Evolutionary conservation across 202 grass and related monocot species (phyloP), one percentile per base, ranked within the genome.

Genomic region (Panicum virgatum): DNA sequence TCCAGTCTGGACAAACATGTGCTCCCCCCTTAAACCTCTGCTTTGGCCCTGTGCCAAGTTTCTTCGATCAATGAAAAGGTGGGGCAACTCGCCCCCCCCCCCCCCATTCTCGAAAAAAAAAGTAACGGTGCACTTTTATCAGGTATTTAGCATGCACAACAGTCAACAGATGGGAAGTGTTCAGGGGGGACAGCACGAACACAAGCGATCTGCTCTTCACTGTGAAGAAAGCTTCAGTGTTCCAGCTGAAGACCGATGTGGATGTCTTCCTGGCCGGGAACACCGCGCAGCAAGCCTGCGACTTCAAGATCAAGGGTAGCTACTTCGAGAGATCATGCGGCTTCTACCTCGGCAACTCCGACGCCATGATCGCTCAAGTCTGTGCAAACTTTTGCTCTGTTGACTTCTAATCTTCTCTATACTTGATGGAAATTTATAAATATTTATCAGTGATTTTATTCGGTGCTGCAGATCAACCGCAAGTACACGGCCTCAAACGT

Each of bases 261-360:
- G 80, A 89, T 13, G 62, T 92, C 13, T 92, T 87, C 12, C 51
- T 89, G 62, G 80, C 87, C 1, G 20, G 39, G 0, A 92, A 92
- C 58, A 69, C 34, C 1, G 56, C 25, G 2, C n/a, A 89, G 20
- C 36, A 79, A 9, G 20, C 15, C 1, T 82, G 70, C 20, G 87
- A 92, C 65, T 86, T 92, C 64, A 92, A 74, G 86, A 76, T 92
- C n/a, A 89, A 62, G 53, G 83, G 80, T 0, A 86, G 66, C 70
- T 84, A 83, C 43, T 70, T 70, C 8, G 34, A 83, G 5, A 68
- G 76, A 14, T 75, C 75, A 2, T 80, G 75, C 18, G 51, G 11
- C 27, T 73, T 92, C n/a, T 89, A 89, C 25, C 63, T 66, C 1
- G 90, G 86, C 4, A 43, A 76, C 3, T 86, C 87, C 0, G 13